Percentiles rank a stretch among this genome's conserved stretches.
Conservation (phyloP, 257 asterid species). For the Nicotiana noctiflora region DNA sequence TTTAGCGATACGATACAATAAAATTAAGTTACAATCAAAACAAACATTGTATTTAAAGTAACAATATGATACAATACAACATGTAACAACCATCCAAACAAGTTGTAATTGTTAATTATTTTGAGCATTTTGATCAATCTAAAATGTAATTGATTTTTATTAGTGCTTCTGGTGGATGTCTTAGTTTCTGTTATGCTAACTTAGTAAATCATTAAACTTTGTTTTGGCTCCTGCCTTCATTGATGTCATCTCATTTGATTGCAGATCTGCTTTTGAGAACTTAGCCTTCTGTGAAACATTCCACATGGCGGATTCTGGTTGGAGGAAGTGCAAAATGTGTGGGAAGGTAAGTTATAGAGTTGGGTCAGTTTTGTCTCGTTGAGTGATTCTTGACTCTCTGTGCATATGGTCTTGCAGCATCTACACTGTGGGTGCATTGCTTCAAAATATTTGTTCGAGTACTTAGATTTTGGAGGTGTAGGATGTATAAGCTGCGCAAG, state of each 20-base stretch:
- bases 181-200: slow-evolving; percentile 36
- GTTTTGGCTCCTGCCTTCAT: slow-evolving; percentile 3
- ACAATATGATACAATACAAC: too few relatives aligned
- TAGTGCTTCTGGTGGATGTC: slow-evolving; percentile 7
- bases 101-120: neutral
- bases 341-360: slow-evolving; percentile 41
- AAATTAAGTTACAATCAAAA: too few relatives aligned
- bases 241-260: neutral
- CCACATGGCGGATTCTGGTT: slow-evolving; percentile 71
- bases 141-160: neutral
- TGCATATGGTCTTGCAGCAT: slow-evolving; percentile 31
- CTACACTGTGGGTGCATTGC: slow-evolving; percentile 91
- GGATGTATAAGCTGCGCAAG: slow-evolving; percentile 61
- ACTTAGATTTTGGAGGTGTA: slow-evolving; percentile 82
- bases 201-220: neutral
- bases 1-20: too few relatives aligned
- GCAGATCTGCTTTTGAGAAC: slow-evolving; percentile 67
- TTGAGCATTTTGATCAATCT: neutral
- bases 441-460: slow-evolving; percentile 56
- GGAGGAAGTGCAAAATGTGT: slow-evolving; percentile 83
- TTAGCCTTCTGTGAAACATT: slow-evolving; percentile 59
- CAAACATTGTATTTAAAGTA: too few relatives aligned
- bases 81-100: too few relatives aligned
- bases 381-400: neutral
- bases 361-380: neutral